These are phyloP conservation scores for Agaricus blazei DNA, from an alignment of 768 basidiomycete species.

Conservation along the genomic window DNA sequence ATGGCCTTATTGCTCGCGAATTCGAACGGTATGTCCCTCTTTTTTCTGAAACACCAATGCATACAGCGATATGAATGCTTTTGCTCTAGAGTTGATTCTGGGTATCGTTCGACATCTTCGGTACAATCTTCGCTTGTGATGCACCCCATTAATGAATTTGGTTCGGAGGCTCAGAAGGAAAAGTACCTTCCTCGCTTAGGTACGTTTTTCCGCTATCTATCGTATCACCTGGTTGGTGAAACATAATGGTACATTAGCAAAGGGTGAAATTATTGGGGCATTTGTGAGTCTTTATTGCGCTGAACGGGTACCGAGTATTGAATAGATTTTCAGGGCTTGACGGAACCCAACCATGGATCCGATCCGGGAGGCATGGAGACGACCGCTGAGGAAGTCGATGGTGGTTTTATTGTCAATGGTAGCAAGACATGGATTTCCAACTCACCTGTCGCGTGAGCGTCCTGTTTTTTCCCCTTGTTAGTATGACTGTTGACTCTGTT, in stretches of 20 bases:
- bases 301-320: not conserved
- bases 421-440: constrained; percentile 99
- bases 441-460: constrained; percentile 77
- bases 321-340: constrained; percentile 61
- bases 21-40: constrained; percentile 66
- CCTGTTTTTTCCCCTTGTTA: not conserved
- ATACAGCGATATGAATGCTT: no score
- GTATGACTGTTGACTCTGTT: constrained; percentile 9
- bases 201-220: constrained; percentile 19
- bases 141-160: constrained; percentile 90
- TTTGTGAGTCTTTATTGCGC: constrained; percentile 57
- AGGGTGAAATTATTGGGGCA: constrained; percentile 85
- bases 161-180: constrained; percentile 85
- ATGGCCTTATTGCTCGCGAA: constrained; percentile 90
- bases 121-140: constrained; percentile 97
- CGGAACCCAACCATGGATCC: constrained; percentile 95
- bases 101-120: constrained; percentile 91
- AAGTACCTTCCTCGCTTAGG: constrained; percentile 85
- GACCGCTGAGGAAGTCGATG: constrained; percentile 75
- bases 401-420: constrained; percentile 82
- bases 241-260: constrained; percentile 38
- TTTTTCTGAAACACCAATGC: no score
- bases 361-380: constrained; percentile 99
- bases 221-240: not conserved
- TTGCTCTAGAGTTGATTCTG: constrained; percentile 78